Conservation (phyloP, 768 basidiomycete genomes). For the Russula sp. region DNA sequence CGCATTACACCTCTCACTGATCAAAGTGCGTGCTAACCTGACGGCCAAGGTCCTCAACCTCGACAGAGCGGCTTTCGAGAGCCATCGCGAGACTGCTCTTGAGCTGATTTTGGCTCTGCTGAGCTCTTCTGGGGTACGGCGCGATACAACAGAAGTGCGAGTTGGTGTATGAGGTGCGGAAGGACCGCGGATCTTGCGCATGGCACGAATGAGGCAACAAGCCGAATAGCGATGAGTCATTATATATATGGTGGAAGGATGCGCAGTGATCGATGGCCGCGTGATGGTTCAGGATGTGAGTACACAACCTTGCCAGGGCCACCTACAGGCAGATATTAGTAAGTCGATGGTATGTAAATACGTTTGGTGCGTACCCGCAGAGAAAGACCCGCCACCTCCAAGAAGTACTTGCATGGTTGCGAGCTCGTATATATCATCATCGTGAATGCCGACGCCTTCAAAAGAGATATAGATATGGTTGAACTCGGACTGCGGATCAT, state of each 20-base stretch:
- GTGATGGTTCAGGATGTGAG: slow-evolving; percentile 92
- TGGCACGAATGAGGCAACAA: slow-evolving; percentile 84
- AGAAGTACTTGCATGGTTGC: slow-evolving; percentile 94
- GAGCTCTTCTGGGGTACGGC: slow-evolving; percentile 68
- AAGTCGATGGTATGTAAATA: neutral
- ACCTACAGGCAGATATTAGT: slow-evolving; percentile 44
- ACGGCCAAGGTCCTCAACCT: slow-evolving; percentile 87
- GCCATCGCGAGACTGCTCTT: slow-evolving; percentile 94
- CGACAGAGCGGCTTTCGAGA: slow-evolving; percentile 78
- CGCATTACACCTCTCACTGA: neutral
- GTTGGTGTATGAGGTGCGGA: slow-evolving; percentile 83
- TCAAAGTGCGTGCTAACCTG: slow-evolving; percentile 53
- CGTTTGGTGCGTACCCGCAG: slow-evolving; percentile 56
- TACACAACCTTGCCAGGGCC: slow-evolving; percentile 96
- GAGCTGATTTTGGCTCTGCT: slow-evolving; percentile 92
- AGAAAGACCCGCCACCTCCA: slow-evolving; percentile 95
- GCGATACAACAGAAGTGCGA: slow-evolving; percentile 75
- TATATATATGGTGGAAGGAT: slow-evolving; percentile 96
- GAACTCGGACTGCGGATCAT: slow-evolving; percentile 63
- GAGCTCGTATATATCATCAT: slow-evolving; percentile 87
- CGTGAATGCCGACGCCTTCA: slow-evolving; percentile 87
- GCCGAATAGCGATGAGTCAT: slow-evolving; percentile 90
- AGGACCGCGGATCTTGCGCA: slow-evolving; percentile 58
- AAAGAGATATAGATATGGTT: slow-evolving; percentile 92
- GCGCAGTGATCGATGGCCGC: slow-evolving; percentile 92